These are phyloP conservation scores for Westerdykella aurantiaca DNA, from an alignment of 2,329 filamentous ascomycete species.

Conservation along the genomic window DNA sequence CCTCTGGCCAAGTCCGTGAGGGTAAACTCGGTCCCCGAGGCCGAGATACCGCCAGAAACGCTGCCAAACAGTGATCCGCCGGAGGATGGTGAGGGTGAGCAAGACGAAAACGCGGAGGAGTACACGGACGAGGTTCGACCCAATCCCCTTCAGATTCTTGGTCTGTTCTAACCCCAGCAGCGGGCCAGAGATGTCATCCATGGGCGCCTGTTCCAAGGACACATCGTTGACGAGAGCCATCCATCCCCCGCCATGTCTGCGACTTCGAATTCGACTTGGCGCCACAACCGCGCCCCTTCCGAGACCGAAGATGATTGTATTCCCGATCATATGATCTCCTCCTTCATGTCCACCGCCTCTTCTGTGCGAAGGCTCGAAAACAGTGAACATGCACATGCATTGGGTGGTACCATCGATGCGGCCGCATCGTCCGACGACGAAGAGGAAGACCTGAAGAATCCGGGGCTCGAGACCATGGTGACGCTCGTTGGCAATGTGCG, in stretches of 20 bases:
- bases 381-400: constrained; percentile 56
- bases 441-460: constrained; percentile 77
- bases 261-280: constrained; percentile 54
- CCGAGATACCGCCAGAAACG: constrained; percentile 22
- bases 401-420: constrained; percentile 80
- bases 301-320: constrained; percentile 45
- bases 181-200: constrained; percentile 86
- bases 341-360: constrained; percentile 73
- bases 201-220: constrained; percentile 83
- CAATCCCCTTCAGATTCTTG: neutral
- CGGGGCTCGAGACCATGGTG: constrained; percentile 85
- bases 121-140: constrained; percentile 62
- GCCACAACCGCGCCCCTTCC: constrained; percentile 36
- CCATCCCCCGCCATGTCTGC: constrained; percentile 66
- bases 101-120: constrained; percentile 26
- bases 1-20: constrained; percentile 34
- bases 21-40: constrained; percentile 30
- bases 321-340: constrained; percentile 83
- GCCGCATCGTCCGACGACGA: constrained; percentile 84
- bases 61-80: too few species aligned
- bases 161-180: constrained; percentile 21
- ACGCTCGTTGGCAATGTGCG: constrained; percentile 95
- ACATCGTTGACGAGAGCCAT: constrained; percentile 91
- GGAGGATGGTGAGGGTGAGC: constrained; percentile 12
- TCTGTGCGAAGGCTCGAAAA: constrained; percentile 49